Base-by-base conservation (phyloP, 208 protist genomes). In the Endotrypanum monterogeii region DNA sequence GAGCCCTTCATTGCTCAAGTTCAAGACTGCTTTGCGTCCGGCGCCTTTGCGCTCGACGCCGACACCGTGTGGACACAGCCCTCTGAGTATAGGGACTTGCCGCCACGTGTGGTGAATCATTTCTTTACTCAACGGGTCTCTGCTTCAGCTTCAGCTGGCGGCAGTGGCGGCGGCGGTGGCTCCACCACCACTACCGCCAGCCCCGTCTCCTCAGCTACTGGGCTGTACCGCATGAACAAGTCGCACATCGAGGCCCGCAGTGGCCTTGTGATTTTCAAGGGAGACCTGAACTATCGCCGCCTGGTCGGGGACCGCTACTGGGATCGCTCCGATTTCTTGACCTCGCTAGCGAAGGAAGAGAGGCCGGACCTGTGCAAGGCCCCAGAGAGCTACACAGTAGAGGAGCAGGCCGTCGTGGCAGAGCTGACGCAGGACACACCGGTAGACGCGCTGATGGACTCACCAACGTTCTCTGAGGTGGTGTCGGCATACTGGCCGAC, bases 251-350 rank as follows among this genome's bases (percentile, higher is more conserved):
- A 74, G 14, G 54, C 89, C 30, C 74, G 74, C 51, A 91, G 78
- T 14, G 81, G 83, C 11, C 78, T 98, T 8, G 89, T 96, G 35
- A 76, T 98, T 51, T 94, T 96, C 76, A 98, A 98, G 71, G 94
- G 94, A 4, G 94, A 98, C 78, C 81, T 98, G 25, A 98, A 98
- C 76, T 98, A 89, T 75, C 92, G 94, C 55, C 90, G 92, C 23
- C 82, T 98, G 44, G 51, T 98, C n/a, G 92, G 92, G 16, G 94
- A 98, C 71, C 89, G 94, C 16, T 88, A 96, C 84, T 98, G 94
- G 92, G 74, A 91, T 69, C 73, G 71, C 4, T 67, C 71, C 18
- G 85, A 88, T 67, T 95, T 94, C 56, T 18, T 90, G 18, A 78
- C 89, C 18, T 80, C 89, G 16, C 67, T 94, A 4, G 51, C 79